Conservation (phyloP, 345 rosid genomes). For the Anastatica hierochuntica region DNA sequence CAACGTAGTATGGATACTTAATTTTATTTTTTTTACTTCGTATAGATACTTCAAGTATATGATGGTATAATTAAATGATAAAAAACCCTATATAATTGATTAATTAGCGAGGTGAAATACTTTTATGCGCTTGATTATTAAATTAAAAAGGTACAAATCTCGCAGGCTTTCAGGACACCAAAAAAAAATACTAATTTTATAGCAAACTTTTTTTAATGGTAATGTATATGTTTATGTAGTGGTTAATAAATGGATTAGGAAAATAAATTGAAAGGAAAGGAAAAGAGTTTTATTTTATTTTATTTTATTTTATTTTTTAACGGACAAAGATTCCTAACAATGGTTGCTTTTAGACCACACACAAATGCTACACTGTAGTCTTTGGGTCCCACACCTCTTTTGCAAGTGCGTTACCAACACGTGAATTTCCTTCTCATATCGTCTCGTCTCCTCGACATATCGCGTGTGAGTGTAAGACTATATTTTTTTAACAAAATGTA, state of each 20-base stretch:
- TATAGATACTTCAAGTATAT: too few species aligned
- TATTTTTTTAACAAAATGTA: background rate
- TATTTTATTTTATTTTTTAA: constrained; percentile 13
- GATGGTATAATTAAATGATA: too few species aligned
- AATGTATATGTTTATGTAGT: too few species aligned
- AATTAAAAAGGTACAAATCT: constrained; percentile 6
- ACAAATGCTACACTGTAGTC: constrained; percentile 38
- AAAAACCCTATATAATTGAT: too few species aligned
- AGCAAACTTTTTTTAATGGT: too few species aligned
- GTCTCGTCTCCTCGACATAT: too few species aligned
- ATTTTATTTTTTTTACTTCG: too few species aligned
- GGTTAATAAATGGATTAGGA: background rate
- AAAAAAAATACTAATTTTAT: background rate
- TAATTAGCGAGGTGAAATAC: too few species aligned
- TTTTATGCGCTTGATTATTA: constrained; percentile 13
- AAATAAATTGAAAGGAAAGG: background rate
- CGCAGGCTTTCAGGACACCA: constrained; percentile 19
- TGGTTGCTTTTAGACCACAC: constrained; percentile 50
- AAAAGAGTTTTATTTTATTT: too few species aligned
- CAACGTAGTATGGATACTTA: too few species aligned
- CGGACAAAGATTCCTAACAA: constrained; percentile 61
- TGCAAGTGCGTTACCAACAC: constrained; percentile 28
- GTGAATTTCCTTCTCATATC: too few species aligned
- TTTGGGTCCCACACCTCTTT: constrained; percentile 36
- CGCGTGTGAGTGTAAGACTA: too few species aligned